Base-by-base conservation (phyloP, 1,139 yeast species). In the Protomyces inouyei region DNA sequence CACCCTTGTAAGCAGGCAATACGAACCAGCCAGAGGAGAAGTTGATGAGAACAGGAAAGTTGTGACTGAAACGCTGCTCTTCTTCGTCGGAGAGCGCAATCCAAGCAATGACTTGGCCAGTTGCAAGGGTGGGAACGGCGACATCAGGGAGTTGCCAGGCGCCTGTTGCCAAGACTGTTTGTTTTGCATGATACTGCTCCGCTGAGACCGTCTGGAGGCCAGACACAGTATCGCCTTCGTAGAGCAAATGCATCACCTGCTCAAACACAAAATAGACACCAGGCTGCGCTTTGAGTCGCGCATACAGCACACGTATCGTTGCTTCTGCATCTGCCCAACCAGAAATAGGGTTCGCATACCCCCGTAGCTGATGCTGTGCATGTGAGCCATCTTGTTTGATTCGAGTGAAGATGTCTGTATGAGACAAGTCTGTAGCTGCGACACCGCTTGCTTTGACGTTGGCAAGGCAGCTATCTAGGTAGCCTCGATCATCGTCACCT, bases 1-100 rank as follows among this genome's bases (percentile, higher is more conserved):
- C 66, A 45, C 71, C 72, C 1, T 78, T 76, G 1, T 72, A 83
- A 6, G 82, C 81, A 3, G 81, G 80, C 70, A 80, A 80, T 3
- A 57, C 57, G 69, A 80, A 80, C 69, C 80, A 82, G 0, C 85
- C 85, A 67, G 75, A 70, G 64, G 79, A 80, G 6, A 82, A 76
- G 57, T 80, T 76, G 67, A 79, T 74, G 40, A 79, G 73, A 3
- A 80, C 79, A 1, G 83, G 83, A 56, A 76, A 73, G 32, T 71
- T 71, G 66, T 72, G 74, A 25, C 75, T 73, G 16, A 67, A 69
- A 6, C 64, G 65, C 55, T 52, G 56, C 28, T 68, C 71, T n/a
- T 57, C 70, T 25, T 68, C 69, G 2, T 56, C 43, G 2, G 70
- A 65, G n/a, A 69, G 66, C 40, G 65, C 67, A 14, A 69, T 53